Conservation (phyloP, 139 green algal species). For the Coccomyxa sp. region DNA sequence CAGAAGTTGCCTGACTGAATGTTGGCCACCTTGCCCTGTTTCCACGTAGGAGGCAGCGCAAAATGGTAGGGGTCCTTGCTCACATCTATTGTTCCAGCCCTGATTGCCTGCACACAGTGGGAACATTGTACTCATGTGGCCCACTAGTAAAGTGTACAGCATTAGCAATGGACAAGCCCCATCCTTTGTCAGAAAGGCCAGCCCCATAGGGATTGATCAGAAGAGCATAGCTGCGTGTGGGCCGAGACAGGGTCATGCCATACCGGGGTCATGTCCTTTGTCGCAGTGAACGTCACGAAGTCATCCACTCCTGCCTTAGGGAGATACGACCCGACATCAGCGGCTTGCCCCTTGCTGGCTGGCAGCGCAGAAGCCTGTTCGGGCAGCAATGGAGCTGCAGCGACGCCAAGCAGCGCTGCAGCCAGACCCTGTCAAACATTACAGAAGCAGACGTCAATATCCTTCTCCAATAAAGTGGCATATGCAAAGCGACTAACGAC, state of each 20-base stretch:
- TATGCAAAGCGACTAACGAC: too few species aligned
- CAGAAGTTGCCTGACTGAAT: constrained; percentile 67
- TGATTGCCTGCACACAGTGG: constrained; percentile 16
- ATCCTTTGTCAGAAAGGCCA: not conserved
- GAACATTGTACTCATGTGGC: not conserved
- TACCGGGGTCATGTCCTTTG: not conserved
- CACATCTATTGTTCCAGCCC: constrained; percentile 35
- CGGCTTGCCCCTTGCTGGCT: not conserved
- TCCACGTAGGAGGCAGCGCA: constrained; percentile 30
- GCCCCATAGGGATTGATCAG: too few species aligned
- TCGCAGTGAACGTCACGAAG: not conserved
- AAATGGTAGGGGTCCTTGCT: constrained; percentile 29
- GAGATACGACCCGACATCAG: constrained; percentile 1
- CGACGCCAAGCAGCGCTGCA: not conserved
- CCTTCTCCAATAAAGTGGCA: too few species aligned
- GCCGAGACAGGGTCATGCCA: not conserved
- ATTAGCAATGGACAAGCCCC: not conserved
- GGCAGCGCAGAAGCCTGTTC: not conserved
- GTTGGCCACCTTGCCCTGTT: constrained; percentile 40
- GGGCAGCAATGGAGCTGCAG: not conserved
- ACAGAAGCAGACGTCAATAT: too few species aligned
- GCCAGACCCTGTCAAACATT: not conserved
- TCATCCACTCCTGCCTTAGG: not conserved
- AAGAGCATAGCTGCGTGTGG: too few species aligned
- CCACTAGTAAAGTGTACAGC: not conserved